phyloP scores from a whole-genome alignment of 2,329 filamentous ascomycete genomes.

The Tolypocladium cylindrosporum region DNA sequence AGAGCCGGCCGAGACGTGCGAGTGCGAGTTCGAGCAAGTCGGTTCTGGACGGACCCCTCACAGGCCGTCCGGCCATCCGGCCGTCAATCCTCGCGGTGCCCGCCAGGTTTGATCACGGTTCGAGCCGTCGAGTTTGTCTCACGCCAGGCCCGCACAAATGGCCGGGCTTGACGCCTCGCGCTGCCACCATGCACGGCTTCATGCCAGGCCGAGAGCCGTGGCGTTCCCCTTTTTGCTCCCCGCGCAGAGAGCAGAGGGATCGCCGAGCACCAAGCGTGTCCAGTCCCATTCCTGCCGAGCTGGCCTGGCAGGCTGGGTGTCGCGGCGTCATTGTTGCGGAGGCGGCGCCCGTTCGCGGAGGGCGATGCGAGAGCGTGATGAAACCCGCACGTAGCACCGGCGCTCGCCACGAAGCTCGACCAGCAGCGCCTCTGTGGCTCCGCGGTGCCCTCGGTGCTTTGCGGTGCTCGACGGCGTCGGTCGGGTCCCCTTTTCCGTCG shows the following conservation, averaged over 20 bases:
- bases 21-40: too few relatives aligned
- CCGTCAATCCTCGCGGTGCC: not conserved
- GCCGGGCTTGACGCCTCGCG: not conserved
- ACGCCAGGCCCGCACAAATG: not conserved
- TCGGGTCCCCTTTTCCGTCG: not conserved
- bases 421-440: not conserved
- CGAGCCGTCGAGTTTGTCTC: not conserved
- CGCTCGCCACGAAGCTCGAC: not conserved
- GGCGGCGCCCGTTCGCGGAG: not conserved
- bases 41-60: not conserved
- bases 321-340: not conserved
- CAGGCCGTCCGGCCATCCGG: not conserved
- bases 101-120: not conserved
- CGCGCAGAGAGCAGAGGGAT: not conserved
- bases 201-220: not conserved
- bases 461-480: too few relatives aligned
- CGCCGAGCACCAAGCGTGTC: not conserved
- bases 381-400: not conserved
- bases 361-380: not conserved
- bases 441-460: not conserved
- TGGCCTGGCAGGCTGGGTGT: not conserved
- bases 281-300: not conserved
- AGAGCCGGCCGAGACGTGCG: not conserved
- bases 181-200: not conserved
- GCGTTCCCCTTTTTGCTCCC: not conserved